Percentiles rank a stretch among this genome's conserved stretches.
These are phyloP conservation scores for Lasiodiplodia sp. DNA, from an alignment of 2,329 filamentous ascomycete genomes.

Conservation along the genomic window DNA sequence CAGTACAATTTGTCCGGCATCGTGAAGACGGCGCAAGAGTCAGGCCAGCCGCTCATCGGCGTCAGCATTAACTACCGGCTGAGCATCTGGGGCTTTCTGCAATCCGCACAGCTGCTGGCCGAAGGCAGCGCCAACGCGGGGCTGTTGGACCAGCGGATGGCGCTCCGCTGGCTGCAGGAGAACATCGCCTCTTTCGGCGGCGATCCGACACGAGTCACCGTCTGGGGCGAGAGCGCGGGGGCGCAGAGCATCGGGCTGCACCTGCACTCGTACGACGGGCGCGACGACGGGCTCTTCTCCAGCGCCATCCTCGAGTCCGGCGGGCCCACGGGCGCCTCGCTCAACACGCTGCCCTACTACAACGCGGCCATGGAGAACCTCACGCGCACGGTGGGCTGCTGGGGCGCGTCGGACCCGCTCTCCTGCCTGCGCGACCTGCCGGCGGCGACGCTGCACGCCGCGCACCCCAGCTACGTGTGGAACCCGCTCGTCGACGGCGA, in stretches of 20 bases:
- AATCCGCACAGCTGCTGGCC: conserved; percentile 60
- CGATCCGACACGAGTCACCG: conserved; percentile 45
- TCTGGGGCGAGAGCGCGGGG: conserved; percentile 49
- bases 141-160: conserved; percentile 48
- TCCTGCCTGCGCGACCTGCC: conserved; percentile 40
- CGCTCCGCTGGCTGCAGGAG: conserved; percentile 53
- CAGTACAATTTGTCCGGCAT: conserved; percentile 43
- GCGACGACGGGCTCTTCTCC: conserved; percentile 50
- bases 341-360: conserved; percentile 44
- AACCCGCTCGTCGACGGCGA: conserved; percentile 38
- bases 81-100: conserved; percentile 69
- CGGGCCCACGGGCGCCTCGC: conserved; percentile 41
- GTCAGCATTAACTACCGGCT: conserved; percentile 64
- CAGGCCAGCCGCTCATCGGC: conserved; percentile 64
- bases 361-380: conserved; percentile 32
- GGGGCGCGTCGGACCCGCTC: conserved; percentile 40
- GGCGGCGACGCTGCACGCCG: conserved; percentile 38
- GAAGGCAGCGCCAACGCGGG: conserved; percentile 55
- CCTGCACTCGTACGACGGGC: conserved; percentile 50
- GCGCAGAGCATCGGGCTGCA: conserved; percentile 47
- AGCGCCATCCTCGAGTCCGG: conserved; percentile 51
- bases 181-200: conserved; percentile 55
- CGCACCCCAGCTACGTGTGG: conserved; percentile 34
- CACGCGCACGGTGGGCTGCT: conserved; percentile 19
- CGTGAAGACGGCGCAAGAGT: conserved; percentile 29